phyloP scores from a whole-genome alignment of 441 rosid genomes.

The Brassica hybrid region DNA sequence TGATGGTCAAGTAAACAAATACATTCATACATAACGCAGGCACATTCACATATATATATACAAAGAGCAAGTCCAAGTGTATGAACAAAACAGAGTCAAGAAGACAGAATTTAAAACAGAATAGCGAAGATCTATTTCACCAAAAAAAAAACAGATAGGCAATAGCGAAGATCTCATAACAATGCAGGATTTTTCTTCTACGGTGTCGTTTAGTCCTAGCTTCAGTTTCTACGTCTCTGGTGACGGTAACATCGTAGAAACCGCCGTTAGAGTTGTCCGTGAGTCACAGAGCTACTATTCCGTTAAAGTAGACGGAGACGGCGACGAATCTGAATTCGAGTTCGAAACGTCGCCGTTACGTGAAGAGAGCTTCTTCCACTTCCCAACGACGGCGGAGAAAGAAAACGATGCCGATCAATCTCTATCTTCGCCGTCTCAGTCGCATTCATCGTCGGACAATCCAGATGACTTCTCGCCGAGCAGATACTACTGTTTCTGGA shows the following conservation, averaged over 20 bases:
- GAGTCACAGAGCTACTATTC: constrained; percentile 26
- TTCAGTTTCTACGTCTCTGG: constrained; percentile 41
- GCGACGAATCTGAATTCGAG: constrained; percentile 21
- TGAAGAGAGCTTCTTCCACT: constrained; percentile 37
- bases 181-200: constrained; percentile 39
- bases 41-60: constrained; percentile 14
- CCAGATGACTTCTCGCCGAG: background rate
- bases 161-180: constrained; percentile 11
- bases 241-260: constrained; percentile 12
- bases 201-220: constrained; percentile 39
- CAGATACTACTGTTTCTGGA: constrained; percentile 33
- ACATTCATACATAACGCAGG: constrained; percentile 13
- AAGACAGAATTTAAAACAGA: background rate
- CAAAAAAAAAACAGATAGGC: too few relatives aligned
- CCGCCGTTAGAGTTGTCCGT: constrained; percentile 37
- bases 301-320: background rate
- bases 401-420: constrained; percentile 25
- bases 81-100: constrained; percentile 29
- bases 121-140: too few relatives aligned
- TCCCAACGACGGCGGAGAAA: constrained; percentile 14
- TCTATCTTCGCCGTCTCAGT: constrained; percentile 29
- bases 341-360: constrained; percentile 40
- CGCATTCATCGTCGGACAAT: too few relatives aligned
- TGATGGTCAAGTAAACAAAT: constrained; percentile 35
- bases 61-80: constrained; percentile 35